Evolutionary conservation across 2,329 filamentous ascomycete species (phyloP), one percentile per base, ranked within the genome.

Genomic region (Microsporum canis): DNA sequence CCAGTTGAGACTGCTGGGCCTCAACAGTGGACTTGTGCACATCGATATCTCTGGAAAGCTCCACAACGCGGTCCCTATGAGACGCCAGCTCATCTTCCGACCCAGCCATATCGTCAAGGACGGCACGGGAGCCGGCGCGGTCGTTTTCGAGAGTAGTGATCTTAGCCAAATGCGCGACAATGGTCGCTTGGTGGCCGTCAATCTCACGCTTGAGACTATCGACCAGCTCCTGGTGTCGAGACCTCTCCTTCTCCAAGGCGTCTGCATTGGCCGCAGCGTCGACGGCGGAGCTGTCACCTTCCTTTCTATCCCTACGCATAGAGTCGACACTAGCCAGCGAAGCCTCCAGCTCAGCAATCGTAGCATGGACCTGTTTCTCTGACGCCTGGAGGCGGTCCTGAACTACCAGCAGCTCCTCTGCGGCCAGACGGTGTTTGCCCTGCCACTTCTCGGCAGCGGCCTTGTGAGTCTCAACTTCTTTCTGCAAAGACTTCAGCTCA

Each of bases 131-230:
- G 31, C 81, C 80, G 36, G 81, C 73, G 70, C 95, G 87, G 3
- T 86, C 83, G 65, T 85, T 76, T 72, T 96, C 90, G 12, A 96
- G 79, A 65, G 88, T 83, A 2, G 84, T 80, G 34, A 96, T 85
- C 67, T 86, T 88, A 43, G 81, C 71, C 10, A 84, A 79, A 67
- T 91, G 89, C 65, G 78, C 80, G 64, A 82, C 81, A 67, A 95
- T 86, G 41, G 88, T 83, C 2, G 81, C 77, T 75, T 88, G 91
- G 75, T 95, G 91, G 70, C 90, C 85, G 58, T 91, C 85, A 59
- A 96, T 86, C 70, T 95, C 87, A 62, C 76, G 80, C 64, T 88
- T 87, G 47, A 96, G 75, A 51, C 78, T 79, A 39, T 79, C 76
- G 38, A 88, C 76, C 56, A 86, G 75, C 39, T 82, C 78, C 62